A percentile compares a stretch with the other conserved stretches of the same genome.
Conservation (phyloP, 2,329 filamentous ascomycete genomes). For the Alternaria novae-zelandiae region DNA sequence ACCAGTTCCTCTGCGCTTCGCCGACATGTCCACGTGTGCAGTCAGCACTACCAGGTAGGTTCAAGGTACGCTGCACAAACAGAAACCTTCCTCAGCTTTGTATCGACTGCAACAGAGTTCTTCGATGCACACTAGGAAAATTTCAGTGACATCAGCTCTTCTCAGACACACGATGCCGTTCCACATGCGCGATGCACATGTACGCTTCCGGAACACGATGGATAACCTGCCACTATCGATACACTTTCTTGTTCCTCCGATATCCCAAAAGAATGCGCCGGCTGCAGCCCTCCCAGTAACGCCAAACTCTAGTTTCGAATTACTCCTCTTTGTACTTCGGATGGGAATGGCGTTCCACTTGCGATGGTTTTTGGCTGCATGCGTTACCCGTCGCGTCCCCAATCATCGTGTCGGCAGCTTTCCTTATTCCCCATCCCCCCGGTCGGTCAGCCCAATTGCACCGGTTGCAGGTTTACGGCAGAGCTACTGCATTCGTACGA, state of each 20-base stretch:
- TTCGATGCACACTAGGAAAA: not conserved
- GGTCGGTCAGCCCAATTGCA: constrained; percentile 9
- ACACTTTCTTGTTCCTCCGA: constrained; percentile 23
- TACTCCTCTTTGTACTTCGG: not conserved
- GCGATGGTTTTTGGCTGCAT: not conserved
- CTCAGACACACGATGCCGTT: not conserved
- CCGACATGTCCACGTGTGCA: not conserved
- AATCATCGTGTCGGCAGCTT: constrained; percentile 6
- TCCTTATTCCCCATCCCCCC: constrained; percentile 10
- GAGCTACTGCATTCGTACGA: constrained; percentile 6
- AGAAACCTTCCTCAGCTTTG: not conserved
- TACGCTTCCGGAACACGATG: constrained; percentile 7
- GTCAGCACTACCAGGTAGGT: not conserved
- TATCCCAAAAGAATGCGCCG: constrained; percentile 9
- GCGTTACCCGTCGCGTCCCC: not conserved
- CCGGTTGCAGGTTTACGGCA: constrained; percentile 4
- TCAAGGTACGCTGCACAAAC: not conserved
- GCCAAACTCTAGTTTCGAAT: not conserved
- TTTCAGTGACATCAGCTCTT: not conserved
- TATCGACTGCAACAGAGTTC: not conserved
- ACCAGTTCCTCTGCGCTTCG: not conserved
- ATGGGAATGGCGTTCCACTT: not conserved
- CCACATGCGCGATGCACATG: not conserved
- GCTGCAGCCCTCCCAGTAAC: not conserved
- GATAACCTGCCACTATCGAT: constrained; percentile 22